A percentile compares a stretch with the other conserved stretches of the same genome.
phyloP scores from a whole-genome alignment of 2,329 filamentous ascomycete genomes.

The Botrytis byssoidea region DNA sequence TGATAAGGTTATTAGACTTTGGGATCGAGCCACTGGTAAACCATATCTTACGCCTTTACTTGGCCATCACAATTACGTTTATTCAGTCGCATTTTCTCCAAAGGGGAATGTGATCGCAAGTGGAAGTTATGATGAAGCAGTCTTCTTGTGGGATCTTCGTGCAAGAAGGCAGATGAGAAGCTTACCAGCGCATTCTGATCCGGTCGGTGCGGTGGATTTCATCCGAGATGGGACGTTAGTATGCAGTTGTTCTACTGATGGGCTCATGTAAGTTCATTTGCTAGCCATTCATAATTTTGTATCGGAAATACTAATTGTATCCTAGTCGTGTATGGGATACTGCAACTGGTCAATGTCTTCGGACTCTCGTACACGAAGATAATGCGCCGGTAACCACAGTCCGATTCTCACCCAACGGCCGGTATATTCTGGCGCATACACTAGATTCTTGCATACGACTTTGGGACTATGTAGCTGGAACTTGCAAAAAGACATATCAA shows the following conservation, averaged over 20 bases:
- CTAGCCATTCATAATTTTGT: background rate
- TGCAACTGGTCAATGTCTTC: conserved; percentile 87
- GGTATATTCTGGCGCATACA: conserved; percentile 87
- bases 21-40: conserved; percentile 69
- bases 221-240: conserved; percentile 89
- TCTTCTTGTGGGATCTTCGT: conserved; percentile 94
- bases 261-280: conserved; percentile 64
- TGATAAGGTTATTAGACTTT: conserved; percentile 92
- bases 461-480: conserved; percentile 92
- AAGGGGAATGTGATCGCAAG: conserved; percentile 97
- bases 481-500: conserved; percentile 95
- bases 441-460: conserved; percentile 86
- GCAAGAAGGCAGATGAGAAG: conserved; percentile 85
- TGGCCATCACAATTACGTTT: conserved; percentile 95
- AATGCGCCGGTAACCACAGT: conserved; percentile 87
- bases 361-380: conserved; percentile 94
- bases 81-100: conserved; percentile 90
- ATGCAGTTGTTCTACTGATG: conserved; percentile 87
- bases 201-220: conserved; percentile 91
- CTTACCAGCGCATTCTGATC: conserved; percentile 91
- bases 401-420: conserved; percentile 90
- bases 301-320: conserved; percentile 19
- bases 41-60: conserved; percentile 59
- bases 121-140: conserved; percentile 94
- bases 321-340: conserved; percentile 88